phyloP scores from a whole-genome alignment of 495 filamentous ascomycete species.

The Jackrogersella multiformis region DNA sequence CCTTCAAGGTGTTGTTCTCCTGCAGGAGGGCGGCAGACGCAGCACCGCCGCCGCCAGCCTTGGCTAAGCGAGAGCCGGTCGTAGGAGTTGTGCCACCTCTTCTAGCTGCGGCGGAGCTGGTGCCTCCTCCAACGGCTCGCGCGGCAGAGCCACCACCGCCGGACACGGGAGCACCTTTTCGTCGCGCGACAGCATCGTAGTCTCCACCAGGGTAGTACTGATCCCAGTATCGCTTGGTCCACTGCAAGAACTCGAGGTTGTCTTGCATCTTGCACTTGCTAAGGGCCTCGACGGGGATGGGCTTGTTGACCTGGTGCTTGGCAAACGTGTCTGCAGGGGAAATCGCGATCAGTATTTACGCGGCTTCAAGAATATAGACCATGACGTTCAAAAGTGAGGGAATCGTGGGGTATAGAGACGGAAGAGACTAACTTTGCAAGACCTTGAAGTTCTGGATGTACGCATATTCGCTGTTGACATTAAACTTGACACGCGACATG shows the following conservation, averaged over 20 bases:
- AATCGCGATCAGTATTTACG: conserved; percentile 35
- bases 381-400: neutral
- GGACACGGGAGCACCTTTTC: conserved; percentile 79
- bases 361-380: conserved; percentile 5
- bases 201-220: conserved; percentile 96
- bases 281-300: conserved; percentile 85
- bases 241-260: conserved; percentile 98
- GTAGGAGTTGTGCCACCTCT: conserved; percentile 80
- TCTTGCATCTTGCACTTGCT: conserved; percentile 99
- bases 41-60: conserved; percentile 63
- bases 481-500: conserved; percentile 97
- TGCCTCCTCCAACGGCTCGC: conserved; percentile 57
- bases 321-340: conserved; percentile 74
- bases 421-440: conserved; percentile 78
- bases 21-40: conserved; percentile 74
- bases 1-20: conserved; percentile 85
- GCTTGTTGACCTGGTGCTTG: conserved; percentile 84
- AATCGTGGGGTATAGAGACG: neutral
- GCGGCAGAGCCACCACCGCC: conserved; percentile 54
- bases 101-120: conserved; percentile 58
- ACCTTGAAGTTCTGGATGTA: conserved; percentile 99
- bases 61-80: conserved; percentile 62
- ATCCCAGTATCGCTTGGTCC: conserved; percentile 96
- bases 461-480: conserved; percentile 94
- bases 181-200: conserved; percentile 86